Evolutionary conservation across 345 rosid genomes (phyloP).

Genomic region (Conringia planisiliqua): DNA sequence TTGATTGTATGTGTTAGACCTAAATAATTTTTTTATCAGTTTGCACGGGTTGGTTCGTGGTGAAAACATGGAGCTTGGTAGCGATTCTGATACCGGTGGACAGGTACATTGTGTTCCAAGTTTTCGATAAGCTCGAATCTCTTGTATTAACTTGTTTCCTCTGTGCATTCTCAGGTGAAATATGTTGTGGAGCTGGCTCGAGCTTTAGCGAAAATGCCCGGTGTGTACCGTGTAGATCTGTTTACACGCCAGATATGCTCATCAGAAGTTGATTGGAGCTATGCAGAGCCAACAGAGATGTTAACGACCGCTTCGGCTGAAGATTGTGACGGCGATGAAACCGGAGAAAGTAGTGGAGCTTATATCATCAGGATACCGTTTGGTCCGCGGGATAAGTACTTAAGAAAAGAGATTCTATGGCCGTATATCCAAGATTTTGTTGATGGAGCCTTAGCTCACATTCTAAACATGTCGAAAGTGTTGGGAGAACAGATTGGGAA

Average conservation of each 20-base stretch:
- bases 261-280: slow-evolving; percentile 96
- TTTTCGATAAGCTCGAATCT: background rate
- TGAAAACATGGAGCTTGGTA: slow-evolving; percentile 97
- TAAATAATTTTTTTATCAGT: slow-evolving; percentile 35
- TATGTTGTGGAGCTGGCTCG: slow-evolving; percentile 95
- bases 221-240: slow-evolving; percentile 95
- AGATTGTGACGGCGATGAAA: slow-evolving; percentile 55
- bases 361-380: slow-evolving; percentile 91
- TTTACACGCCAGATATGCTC: slow-evolving; percentile 83
- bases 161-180: slow-evolving; percentile 56
- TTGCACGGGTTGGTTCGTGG: slow-evolving; percentile 96
- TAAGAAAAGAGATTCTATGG: slow-evolving; percentile 79
- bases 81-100: slow-evolving; percentile 98
- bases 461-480: slow-evolving; percentile 89
- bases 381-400: slow-evolving; percentile 85
- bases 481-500: slow-evolving; percentile 84
- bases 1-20: background rate
- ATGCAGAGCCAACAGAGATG: slow-evolving; percentile 98
- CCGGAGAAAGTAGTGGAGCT: slow-evolving; percentile 96
- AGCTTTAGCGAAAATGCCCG: slow-evolving; percentile 95
- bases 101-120: slow-evolving; percentile 51
- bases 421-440: slow-evolving; percentile 92
- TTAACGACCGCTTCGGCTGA: slow-evolving; percentile 54
- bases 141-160: background rate
- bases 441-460: slow-evolving; percentile 88